Evolutionary conservation across 352 stramenopile genomes (phyloP), one percentile per base, ranked within the genome.

Genomic region (Globisporangium ultimum): DNA sequence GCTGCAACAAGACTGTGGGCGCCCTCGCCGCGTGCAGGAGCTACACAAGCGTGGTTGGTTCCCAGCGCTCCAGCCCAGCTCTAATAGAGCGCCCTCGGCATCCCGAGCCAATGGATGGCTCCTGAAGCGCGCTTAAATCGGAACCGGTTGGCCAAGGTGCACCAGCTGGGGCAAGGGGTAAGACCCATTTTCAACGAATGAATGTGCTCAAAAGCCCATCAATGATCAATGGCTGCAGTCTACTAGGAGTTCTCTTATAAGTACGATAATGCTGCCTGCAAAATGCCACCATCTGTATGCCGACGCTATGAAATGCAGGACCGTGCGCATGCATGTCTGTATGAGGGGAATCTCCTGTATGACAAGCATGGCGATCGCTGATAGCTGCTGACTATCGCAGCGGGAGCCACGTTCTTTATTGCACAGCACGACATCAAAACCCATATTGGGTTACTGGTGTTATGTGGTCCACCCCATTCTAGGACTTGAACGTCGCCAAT

Each of bases 1-100:
- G 77, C 75, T 74, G 78, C 78, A 91, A 87, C 77, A 79, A 81
- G 78, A 91, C 72, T 88, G 77, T 63, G 48, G 41, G 46, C n/a
- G 48, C 10, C 28, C 41, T 12, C 40, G 36, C 41, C 15, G 8
- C 28, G 4, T 6, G 38, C 32, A 14, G 3, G 7, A 15, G 28
- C 49, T 38, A 40, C 53, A 22, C 58, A 48, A 21, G 68, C 58
- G 63, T 79, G 75, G 66, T 83, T 83, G 73, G 74, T 76, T 76
- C 67, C 70, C 61, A 79, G 72, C 66, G 70, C 66, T 66, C 70
- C 20, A 15, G 53, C 24, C 32, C 10, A 13, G 41, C 17, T 15
- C 32, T 38, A 57, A 57, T 57, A 21, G 38, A 22, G n/a, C 18
- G 38, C 40, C 3, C 20, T 48, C 34, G 9, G 43, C 24, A 5